Base-by-base conservation (phyloP, 2,329 filamentous ascomycete species). In the Drechslera avenae region DNA sequence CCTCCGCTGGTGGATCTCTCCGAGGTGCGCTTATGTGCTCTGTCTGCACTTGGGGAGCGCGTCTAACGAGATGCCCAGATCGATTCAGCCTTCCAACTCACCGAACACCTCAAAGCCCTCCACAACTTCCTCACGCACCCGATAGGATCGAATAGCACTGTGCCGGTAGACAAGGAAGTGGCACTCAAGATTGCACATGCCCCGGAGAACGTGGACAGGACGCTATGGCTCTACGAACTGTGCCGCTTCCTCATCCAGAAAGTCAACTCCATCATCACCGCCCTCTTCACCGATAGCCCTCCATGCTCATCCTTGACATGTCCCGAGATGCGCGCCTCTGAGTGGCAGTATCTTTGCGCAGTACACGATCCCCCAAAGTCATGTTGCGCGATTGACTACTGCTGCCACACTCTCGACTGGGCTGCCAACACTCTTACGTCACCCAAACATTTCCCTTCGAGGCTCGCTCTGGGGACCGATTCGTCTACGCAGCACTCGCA, bases 291-390 rank as follows among this genome's bases (percentile, higher is more conserved):
- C 71, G 94, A 97, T 75, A 83, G 81, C 35, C 93, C 93, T 5
- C 88, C 93, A 3, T 99, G 94, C 77, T 96, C 91, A 52, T 84
- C 89, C 12, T 81, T 82, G 57, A 97, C 94, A 1, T 99, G 94
- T 68, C 91, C 92, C 26, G 94, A 99, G 76, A 99, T 99, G 94
- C 91, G 94, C 69, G 94, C 94, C 2, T 94, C 90, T 23, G 93
- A 99, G 78, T 99, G 94, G 94, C 94, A 99, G 76, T 99, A 97
- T 69, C 85, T 99, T 39, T 99, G 94, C 77, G 94, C 94, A 42
- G 94, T 97, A 3, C 94, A 99, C 73, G 93, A 97, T 70, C 89
- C 91, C 41, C 94, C 94, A 40, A 97, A 97, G 77, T 90, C 88
- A 66, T 99, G 94, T 79, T 97, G 93, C 75, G 94, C 94, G 43